Evolutionary conservation across 73 alveolate genomes (phyloP).

Genomic region (Paramecium octaurelia): DNA sequence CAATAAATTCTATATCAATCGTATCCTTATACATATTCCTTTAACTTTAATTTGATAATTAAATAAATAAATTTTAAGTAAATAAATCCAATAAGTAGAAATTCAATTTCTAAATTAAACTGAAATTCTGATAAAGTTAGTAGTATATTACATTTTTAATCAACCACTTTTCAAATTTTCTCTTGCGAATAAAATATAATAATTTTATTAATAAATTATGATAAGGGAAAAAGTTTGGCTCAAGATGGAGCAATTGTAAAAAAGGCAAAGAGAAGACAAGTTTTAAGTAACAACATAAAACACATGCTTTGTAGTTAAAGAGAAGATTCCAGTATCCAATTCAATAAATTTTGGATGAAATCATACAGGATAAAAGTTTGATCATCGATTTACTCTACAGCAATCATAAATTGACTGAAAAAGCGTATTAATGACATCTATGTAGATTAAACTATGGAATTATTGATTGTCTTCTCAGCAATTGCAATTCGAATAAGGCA

Average conservation of each 20-base stretch:
- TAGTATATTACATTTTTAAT: too few species aligned
- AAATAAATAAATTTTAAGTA: too few species aligned
- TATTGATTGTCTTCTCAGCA: not conserved
- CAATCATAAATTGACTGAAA: not conserved
- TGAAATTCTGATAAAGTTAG: too few species aligned
- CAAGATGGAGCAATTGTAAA: not conserved
- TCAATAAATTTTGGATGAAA: not conserved
- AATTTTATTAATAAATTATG: not conserved
- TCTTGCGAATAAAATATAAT: not conserved
- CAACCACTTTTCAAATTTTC: not conserved
- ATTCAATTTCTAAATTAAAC: too few species aligned
- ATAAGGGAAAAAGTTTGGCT: not conserved
- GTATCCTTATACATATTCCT: too few species aligned
- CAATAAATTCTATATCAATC: not conserved
- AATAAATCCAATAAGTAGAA: too few species aligned
- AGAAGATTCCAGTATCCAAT: not conserved
- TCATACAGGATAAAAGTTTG: not conserved
- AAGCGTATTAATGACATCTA: not conserved
- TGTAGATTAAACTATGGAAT: not conserved
- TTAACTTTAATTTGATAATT: too few species aligned
- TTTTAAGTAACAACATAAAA: not conserved
- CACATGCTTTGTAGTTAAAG: not conserved
- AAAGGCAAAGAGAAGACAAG: not conserved
- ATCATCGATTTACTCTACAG: not conserved
- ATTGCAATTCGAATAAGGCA: not conserved